A percentile compares a stretch with the other conserved stretches of the same genome.
These are phyloP conservation scores for Amanita pallidorosea DNA, from an alignment of 768 basidiomycete species.

Conservation along the genomic window DNA sequence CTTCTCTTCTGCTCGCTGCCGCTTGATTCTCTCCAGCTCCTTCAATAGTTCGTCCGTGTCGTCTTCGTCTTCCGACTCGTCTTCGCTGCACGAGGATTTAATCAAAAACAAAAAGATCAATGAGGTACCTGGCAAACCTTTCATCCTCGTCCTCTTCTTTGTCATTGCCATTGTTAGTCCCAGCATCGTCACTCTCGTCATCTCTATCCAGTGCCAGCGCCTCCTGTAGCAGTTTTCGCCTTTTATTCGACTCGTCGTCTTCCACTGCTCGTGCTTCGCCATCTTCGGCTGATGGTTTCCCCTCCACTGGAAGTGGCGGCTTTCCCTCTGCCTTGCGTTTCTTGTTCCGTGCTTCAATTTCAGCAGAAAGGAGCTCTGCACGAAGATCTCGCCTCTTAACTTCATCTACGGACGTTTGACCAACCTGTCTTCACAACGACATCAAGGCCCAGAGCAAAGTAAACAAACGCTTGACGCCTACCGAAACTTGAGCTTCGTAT, in stretches of 20 bases:
- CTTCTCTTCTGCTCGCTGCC: constrained; percentile 91
- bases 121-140: constrained; percentile 23
- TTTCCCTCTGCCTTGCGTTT: constrained; percentile 88
- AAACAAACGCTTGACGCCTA: constrained; percentile 19
- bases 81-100: constrained; percentile 23
- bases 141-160: constrained; percentile 31
- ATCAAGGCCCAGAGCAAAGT: not conserved
- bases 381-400: constrained; percentile 73
- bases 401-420: constrained; percentile 76
- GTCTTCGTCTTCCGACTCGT: constrained; percentile 71
- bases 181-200: constrained; percentile 59
- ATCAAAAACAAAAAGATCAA: not conserved
- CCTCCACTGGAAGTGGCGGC: constrained; percentile 35
- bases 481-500: constrained; percentile 98
- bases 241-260: constrained; percentile 64
- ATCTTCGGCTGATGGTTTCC: constrained; percentile 14
- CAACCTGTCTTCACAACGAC: constrained; percentile 53
- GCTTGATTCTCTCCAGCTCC: constrained; percentile 98
- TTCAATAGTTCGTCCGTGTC: constrained; percentile 90
- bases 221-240: constrained; percentile 81
- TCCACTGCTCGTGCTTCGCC: not conserved
- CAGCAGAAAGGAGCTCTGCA: constrained; percentile 74
- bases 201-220: constrained; percentile 85
- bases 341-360: constrained; percentile 78
- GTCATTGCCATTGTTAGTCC: constrained; percentile 16